phyloP scores from a whole-genome alignment of 1,139 yeast species.

The Taiozyma sp. region DNA sequence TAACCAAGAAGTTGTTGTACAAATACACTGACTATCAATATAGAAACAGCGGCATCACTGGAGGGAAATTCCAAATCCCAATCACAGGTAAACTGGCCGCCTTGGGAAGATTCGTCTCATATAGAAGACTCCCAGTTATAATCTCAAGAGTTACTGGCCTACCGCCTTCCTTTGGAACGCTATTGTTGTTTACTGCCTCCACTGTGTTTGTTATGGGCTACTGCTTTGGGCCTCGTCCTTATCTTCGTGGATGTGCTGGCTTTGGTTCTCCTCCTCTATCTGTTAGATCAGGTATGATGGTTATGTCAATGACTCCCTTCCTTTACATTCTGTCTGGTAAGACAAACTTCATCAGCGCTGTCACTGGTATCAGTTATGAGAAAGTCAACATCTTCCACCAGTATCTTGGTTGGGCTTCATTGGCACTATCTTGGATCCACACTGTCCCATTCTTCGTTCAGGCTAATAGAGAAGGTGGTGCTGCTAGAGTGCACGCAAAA shows the following conservation, averaged over 20 bases:
- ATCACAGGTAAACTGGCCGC: constrained; percentile 27
- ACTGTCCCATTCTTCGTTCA: constrained; percentile 49
- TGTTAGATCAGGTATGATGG: constrained; percentile 47
- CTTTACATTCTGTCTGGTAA: constrained; percentile 48
- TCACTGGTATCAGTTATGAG: constrained; percentile 55
- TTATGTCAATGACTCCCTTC: constrained; percentile 49
- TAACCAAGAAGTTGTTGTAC: constrained; percentile 37
- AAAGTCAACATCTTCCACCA: constrained; percentile 49
- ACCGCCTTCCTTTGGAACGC: constrained; percentile 47
- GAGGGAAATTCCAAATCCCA: constrained; percentile 5
- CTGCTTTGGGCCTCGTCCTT: constrained; percentile 44
- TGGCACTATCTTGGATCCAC: constrained; percentile 47
- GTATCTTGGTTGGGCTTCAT: constrained; percentile 34
- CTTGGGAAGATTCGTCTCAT: constrained; percentile 41
- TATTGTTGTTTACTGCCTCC: constrained; percentile 35
- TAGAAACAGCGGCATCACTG: constrained; percentile 14
- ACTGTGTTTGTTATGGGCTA: constrained; percentile 42
- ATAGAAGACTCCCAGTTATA: constrained; percentile 39
- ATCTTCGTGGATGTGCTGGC: constrained; percentile 49
- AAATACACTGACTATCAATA: constrained; percentile 31
- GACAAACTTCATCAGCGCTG: constrained; percentile 40
- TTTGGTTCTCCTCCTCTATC: constrained; percentile 67
- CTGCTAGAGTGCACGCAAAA: constrained; percentile 6
- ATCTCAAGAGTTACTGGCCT: constrained; percentile 38
- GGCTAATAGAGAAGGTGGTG: constrained; percentile 46